Evolutionary conservation across 306 rosid species (phyloP).

Genomic region (Trifolium fragiferum): DNA sequence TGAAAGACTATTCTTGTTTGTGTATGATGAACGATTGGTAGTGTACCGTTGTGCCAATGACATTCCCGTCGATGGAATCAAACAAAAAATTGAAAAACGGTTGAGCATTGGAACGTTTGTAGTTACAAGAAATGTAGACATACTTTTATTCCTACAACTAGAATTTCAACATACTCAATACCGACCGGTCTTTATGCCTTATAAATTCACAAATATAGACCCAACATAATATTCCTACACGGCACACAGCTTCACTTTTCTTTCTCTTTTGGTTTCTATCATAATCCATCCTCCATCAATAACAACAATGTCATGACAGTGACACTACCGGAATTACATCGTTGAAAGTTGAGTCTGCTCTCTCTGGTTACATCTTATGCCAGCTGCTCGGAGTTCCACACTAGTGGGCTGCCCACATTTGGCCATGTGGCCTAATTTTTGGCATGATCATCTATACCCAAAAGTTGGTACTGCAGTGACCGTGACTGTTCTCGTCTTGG

Average conservation of each 20-base stretch:
- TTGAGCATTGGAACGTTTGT: too few relatives aligned
- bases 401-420: slow-evolving; percentile 65
- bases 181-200: not conserved
- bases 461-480: slow-evolving; percentile 75
- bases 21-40: too few relatives aligned
- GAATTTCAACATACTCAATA: too few relatives aligned
- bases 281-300: not conserved
- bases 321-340: not conserved
- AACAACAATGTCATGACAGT: not conserved
- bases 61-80: too few relatives aligned
- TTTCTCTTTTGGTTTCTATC: too few relatives aligned
- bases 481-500: slow-evolving; percentile 66
- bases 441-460: slow-evolving; percentile 72
- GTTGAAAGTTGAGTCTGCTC: not conserved
- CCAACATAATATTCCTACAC: not conserved
- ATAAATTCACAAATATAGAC: not conserved
- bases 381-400: slow-evolving; percentile 76
- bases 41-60: too few relatives aligned
- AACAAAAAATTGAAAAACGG: too few relatives aligned
- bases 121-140: too few relatives aligned
- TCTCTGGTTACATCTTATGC: slow-evolving; percentile 73
- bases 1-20: too few relatives aligned
- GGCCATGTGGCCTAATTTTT: slow-evolving; percentile 80
- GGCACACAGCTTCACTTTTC: not conserved
- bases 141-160: too few relatives aligned